Base-by-base conservation (phyloP, 805 yeast genomes). In the Priceomyces carsonii region DNA sequence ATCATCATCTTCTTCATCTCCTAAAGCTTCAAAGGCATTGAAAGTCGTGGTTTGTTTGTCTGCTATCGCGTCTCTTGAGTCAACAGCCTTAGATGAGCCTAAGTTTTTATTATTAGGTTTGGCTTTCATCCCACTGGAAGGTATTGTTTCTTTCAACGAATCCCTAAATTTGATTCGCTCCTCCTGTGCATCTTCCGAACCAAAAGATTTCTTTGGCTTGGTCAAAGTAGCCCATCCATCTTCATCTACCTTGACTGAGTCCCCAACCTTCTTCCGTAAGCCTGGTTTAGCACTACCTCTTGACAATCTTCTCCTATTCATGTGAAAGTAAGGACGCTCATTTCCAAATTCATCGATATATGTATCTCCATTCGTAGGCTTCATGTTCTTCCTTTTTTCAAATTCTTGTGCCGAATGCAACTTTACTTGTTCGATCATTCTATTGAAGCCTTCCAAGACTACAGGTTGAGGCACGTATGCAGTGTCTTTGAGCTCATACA, bases 11-110 rank as follows among this genome's bases (percentile, higher is more conserved):
- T 52, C 70, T 32, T 72, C 76, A 29, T 69, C 81, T 18, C 76
- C 83, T 53, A 85, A 75, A 17, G 91, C 91, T 48, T 82, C 89
- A 58, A 85, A 85, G 4, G 93, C 91, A 60, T 85, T 85, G 72
- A 85, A 85, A 14, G 77, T 71, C 28, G 71, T 70, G 42, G 78
- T 77, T 43, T 77, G 83, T 44, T 80, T 77, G 44, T 81, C 87
- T 25, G 87, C 79, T 49, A 77, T 69, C 40, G 80, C 72, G 57
- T 85, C 91, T 57, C 82, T 77, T 14, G 85, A 69, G 52, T 83
- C 89, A 32, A 77, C 83, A 16, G 88, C 82, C 61, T 80, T 82
- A 26, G 85, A 77, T 12, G 86, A 78, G 6, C 86, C 78, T 57
- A 84, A 79, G 58, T 82, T 82, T 57, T 83, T 82, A 59, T 79